These are phyloP conservation scores for Endocladia muricata DNA, from an alignment of 31 red algal genomes.

Conservation along the genomic window DNA sequence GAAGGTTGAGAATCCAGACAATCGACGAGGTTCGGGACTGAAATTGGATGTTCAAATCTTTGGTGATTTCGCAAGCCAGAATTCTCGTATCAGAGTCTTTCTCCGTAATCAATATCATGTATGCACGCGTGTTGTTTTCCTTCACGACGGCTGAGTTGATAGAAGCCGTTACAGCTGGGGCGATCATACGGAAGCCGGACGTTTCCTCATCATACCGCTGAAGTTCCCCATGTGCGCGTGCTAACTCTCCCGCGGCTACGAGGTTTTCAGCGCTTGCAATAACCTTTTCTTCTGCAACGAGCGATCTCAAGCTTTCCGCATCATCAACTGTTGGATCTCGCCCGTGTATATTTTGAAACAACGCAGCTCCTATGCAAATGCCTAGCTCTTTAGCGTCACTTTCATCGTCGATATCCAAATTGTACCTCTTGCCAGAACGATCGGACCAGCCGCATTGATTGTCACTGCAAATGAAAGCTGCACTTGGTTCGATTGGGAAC, in stretches of 20 bases:
- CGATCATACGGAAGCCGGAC: constrained; percentile 26
- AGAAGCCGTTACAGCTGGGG: constrained; percentile 32
- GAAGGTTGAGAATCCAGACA: constrained; percentile 58
- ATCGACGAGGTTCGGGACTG: constrained; percentile 40
- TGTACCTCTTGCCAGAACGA: constrained; percentile 49
- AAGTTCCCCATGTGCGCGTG: constrained; percentile 32
- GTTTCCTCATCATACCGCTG: constrained; percentile 43
- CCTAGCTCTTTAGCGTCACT: constrained; percentile 5
- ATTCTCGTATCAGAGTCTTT: constrained; percentile 34
- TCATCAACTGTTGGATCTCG: constrained; percentile 18
- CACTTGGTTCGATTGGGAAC: constrained; percentile 33
- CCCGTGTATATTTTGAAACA: constrained; percentile 54
- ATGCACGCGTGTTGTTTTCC: constrained; percentile 62
- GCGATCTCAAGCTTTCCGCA: constrained; percentile 17
- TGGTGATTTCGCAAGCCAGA: constrained; percentile 49
- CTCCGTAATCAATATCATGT: constrained; percentile 38
- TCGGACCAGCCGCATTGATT: constrained; percentile 54
- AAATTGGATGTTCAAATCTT: constrained; percentile 65
- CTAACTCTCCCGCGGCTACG: constrained; percentile 42
- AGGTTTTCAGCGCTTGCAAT: constrained; percentile 22
- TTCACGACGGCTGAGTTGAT: constrained; percentile 62
- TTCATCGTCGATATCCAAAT: constrained; percentile 58
- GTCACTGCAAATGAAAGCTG: constrained; percentile 11
- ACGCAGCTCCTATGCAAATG: constrained; percentile 8
- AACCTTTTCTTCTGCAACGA: constrained; percentile 1